Evolutionary conservation across 2,329 filamentous ascomycete species (phyloP).

Genomic region (Clonostachys rosea): DNA sequence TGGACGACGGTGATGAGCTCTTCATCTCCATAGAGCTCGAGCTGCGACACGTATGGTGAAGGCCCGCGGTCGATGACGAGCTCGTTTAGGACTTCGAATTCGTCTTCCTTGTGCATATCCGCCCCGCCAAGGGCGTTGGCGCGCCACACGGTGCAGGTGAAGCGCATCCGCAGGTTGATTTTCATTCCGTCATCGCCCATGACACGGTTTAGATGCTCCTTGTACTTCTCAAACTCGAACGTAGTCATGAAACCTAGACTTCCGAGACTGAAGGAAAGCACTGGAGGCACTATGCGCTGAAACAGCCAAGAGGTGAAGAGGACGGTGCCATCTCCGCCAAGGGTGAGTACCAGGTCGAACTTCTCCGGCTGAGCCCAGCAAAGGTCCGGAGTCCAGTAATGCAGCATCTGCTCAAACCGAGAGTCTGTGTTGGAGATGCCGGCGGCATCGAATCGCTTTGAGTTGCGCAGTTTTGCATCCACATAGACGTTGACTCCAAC

Average conservation of each 20-base stretch:
- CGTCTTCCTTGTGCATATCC: slow-evolving; percentile 79
- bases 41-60: slow-evolving; percentile 92
- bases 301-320: slow-evolving; percentile 91
- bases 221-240: slow-evolving; percentile 85
- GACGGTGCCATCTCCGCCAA: slow-evolving; percentile 83
- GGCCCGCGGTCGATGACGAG: slow-evolving; percentile 97
- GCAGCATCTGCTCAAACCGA: slow-evolving; percentile 77
- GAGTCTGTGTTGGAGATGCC: slow-evolving; percentile 69
- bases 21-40: slow-evolving; percentile 94
- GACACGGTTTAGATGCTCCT: slow-evolving; percentile 77
- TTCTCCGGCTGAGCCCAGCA: slow-evolving; percentile 93
- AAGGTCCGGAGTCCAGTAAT: slow-evolving; percentile 94
- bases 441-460: slow-evolving; percentile 79
- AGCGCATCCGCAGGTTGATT: slow-evolving; percentile 96
- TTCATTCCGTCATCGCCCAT: slow-evolving; percentile 97
- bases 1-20: slow-evolving; percentile 93
- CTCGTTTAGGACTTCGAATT: slow-evolving; percentile 97
- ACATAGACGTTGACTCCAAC: slow-evolving; percentile 96
- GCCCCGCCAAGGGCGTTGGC: slow-evolving; percentile 50
- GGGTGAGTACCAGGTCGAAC: slow-evolving; percentile 88
- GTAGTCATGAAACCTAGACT: slow-evolving; percentile 86
- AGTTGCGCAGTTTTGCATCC: slow-evolving; percentile 87
- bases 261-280: slow-evolving; percentile 79
- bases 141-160: slow-evolving; percentile 95
- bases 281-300: slow-evolving; percentile 80